Evolutionary conservation across 1,284 basidiomycete genomes (phyloP).

Genomic region (Ustilago curta): DNA sequence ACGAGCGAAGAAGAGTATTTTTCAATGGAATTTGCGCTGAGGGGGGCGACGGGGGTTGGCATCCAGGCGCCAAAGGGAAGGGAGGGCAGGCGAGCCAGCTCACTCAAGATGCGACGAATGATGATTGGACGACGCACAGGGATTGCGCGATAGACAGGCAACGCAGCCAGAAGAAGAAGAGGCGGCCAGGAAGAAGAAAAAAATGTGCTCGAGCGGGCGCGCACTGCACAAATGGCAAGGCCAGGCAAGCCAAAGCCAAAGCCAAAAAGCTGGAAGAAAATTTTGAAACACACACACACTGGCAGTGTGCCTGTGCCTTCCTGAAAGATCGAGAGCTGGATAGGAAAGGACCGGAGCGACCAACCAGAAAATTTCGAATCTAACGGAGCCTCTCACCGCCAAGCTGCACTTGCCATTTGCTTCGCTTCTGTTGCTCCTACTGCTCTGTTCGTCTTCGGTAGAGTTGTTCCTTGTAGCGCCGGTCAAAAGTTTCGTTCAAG

Average conservation of each 20-base stretch:
- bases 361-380: slow-evolving; percentile 34
- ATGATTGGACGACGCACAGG: slow-evolving; percentile 15
- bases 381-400: slow-evolving; percentile 4
- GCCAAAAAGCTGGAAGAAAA: slow-evolving; percentile 9
- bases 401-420: slow-evolving; percentile 2
- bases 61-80: slow-evolving; percentile 12
- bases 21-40: slow-evolving; percentile 31
- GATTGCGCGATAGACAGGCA: slow-evolving; percentile 13
- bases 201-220: slow-evolving; percentile 8
- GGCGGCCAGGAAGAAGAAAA: slow-evolving; percentile 4
- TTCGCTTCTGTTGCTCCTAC: no score
- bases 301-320: slow-evolving; percentile 14
- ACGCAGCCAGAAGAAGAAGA: neutral
- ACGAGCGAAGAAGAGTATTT: slow-evolving; percentile 34
- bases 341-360: slow-evolving; percentile 50
- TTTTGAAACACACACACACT: slow-evolving; percentile 17
- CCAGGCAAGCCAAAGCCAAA: no score
- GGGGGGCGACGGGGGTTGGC: slow-evolving; percentile 7
- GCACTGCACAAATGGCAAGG: no score
- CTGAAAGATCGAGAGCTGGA: slow-evolving; percentile 29
- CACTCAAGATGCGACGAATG: slow-evolving; percentile 7
- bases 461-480: slow-evolving; percentile 16
- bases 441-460: neutral
- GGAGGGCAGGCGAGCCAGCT: slow-evolving; percentile 1
- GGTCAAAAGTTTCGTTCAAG: slow-evolving; percentile 6